Percentiles rank a stretch among this genome's conserved stretches.
Evolutionary conservation across 345 rosid genomes (phyloP).

Genomic region (Corymbia maculata): DNA sequence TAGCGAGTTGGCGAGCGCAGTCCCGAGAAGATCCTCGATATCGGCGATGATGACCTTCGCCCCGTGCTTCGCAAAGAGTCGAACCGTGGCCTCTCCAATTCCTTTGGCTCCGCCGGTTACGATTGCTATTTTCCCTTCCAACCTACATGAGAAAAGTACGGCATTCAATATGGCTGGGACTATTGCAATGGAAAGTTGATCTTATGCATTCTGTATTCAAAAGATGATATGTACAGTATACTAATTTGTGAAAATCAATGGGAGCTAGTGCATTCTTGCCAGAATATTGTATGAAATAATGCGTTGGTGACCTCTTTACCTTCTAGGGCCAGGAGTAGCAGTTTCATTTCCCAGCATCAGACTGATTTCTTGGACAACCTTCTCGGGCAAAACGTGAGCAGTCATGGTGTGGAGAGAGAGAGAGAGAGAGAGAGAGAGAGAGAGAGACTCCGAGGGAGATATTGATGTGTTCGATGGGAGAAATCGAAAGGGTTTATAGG

Average conservation of each 20-base stretch:
- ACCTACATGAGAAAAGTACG: constrained; percentile 15
- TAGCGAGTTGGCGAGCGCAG: constrained; percentile 30
- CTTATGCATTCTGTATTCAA: neutral
- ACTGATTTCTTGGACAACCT: neutral
- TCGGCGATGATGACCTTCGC: constrained; percentile 79
- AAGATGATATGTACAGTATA: neutral
- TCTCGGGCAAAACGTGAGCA: neutral
- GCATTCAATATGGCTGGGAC: neutral
- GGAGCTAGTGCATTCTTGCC: neutral
- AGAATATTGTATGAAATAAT: neutral
- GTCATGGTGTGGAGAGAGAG: neutral
- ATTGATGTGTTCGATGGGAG: neutral
- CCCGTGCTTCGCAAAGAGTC: constrained; percentile 57
- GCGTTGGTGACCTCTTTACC: neutral
- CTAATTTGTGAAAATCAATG: neutral
- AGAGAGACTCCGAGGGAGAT: neutral
- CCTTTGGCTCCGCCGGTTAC: constrained; percentile 85
- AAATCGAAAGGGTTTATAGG: neutral
- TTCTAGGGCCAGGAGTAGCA: neutral
- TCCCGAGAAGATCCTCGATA: constrained; percentile 42
- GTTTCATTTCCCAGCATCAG: neutral
- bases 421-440: neutral
- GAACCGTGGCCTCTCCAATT: constrained; percentile 68
- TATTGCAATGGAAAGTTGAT: neutral
- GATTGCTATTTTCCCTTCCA: constrained; percentile 75